A percentile compares a stretch with the other conserved stretches of the same genome.
These are phyloP conservation scores for Extremus antarcticus DNA, from an alignment of 495 filamentous ascomycete species.

Conservation along the genomic window DNA sequence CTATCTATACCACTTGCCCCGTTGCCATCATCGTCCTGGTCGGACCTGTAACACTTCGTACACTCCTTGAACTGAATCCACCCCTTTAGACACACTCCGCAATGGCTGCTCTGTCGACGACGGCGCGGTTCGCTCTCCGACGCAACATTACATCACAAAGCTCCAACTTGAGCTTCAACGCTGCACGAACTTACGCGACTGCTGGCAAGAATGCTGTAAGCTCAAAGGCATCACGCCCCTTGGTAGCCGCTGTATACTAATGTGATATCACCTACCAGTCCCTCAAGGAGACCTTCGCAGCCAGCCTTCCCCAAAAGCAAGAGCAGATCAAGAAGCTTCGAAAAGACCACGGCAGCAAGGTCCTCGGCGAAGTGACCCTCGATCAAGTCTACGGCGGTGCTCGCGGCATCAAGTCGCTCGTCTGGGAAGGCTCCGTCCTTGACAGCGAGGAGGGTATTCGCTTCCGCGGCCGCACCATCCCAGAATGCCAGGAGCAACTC, in stretches of 20 bases:
- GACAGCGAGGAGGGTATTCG: conserved; percentile 98
- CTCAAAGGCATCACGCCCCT: too few relatives aligned
- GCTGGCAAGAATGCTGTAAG: conserved; percentile 15
- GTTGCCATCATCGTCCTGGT: background rate
- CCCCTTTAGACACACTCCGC: background rate
- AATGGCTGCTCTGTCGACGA: conserved; percentile 12
- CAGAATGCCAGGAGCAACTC: conserved; percentile 93
- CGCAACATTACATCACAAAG: conserved; percentile 7
- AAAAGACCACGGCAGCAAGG: conserved; percentile 91
- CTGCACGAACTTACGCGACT: conserved; percentile 16
- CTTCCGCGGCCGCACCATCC: conserved; percentile 96
- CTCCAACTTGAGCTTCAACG: conserved; percentile 10
- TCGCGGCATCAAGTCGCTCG: conserved; percentile 94
- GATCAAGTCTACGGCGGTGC: conserved; percentile 99
- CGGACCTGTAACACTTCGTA: background rate
- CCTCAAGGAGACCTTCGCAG: conserved; percentile 96
- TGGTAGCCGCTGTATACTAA: background rate
- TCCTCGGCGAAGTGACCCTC: conserved; percentile 94
- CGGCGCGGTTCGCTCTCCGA: conserved; percentile 13
- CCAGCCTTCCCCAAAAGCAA: conserved; percentile 85
- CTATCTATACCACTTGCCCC: background rate
- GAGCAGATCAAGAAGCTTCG: conserved; percentile 97
- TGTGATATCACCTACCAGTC: conserved; percentile 48
- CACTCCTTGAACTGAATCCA: background rate
- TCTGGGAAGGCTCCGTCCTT: conserved; percentile 98